Evolutionary conservation across 1,284 basidiomycete species (phyloP).

Genomic region (Cryptococcus amylolentus): DNA sequence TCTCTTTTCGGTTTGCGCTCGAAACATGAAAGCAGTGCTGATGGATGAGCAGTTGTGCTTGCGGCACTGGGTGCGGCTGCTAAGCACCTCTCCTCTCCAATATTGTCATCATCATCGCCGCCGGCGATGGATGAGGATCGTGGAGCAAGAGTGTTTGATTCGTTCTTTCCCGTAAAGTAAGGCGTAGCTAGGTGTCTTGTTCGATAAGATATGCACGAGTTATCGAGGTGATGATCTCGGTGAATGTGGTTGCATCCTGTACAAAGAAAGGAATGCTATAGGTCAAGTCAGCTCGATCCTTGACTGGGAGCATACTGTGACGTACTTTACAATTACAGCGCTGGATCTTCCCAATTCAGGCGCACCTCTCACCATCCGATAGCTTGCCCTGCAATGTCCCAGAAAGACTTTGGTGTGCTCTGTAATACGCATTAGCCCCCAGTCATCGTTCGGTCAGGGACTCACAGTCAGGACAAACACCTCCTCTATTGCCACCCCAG

Average conservation of each 20-base stretch:
- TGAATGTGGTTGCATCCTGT: too few relatives aligned
- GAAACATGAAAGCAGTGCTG: neutral
- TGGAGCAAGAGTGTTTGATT: neutral
- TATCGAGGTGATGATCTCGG: too few relatives aligned
- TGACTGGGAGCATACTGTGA: too few relatives aligned
- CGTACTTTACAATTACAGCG: too few relatives aligned
- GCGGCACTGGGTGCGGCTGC: constrained; percentile 9
- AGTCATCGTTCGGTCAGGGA: too few relatives aligned
- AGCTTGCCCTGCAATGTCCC: neutral
- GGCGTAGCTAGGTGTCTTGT: too few relatives aligned
- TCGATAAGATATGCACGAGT: too few relatives aligned
- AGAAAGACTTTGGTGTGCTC: constrained; percentile 4
- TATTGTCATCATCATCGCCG: neutral
- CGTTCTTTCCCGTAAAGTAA: neutral
- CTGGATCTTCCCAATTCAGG: too few relatives aligned
- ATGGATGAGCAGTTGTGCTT: constrained; percentile 5
- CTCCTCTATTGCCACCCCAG: neutral
- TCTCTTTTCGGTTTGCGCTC: neutral
- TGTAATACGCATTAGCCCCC: neutral
- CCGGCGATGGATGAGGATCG: neutral
- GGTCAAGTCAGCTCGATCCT: too few relatives aligned
- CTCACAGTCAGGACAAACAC: too few relatives aligned
- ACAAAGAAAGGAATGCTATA: too few relatives aligned
- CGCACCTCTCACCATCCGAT: too few relatives aligned
- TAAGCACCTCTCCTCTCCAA: neutral